Percentiles rank a stretch among this genome's conserved stretches.
Evolutionary conservation across 306 rosid species (phyloP).

Genomic region (Cercis canadensis): DNA sequence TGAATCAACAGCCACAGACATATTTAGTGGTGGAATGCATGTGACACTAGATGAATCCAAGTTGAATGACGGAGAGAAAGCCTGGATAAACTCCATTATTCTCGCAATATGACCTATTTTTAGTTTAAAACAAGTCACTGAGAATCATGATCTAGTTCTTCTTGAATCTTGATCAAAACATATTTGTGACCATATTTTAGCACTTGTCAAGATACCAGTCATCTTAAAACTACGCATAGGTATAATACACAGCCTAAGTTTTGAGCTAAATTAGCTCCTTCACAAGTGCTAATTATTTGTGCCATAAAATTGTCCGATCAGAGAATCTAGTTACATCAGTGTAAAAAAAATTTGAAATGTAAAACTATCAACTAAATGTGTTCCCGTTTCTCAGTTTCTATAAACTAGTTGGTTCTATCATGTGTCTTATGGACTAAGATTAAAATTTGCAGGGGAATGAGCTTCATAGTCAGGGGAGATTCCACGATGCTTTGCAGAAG

Average conservation of each 20-base stretch:
- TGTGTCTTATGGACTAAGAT: conserved; percentile 39
- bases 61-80: conserved; percentile 5
- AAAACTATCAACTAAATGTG: conserved; percentile 9
- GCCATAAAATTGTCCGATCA: conserved; percentile 10
- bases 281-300: background rate
- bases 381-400: conserved; percentile 24
- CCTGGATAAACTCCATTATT: conserved; percentile 12
- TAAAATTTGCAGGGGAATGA: conserved; percentile 78
- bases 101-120: background rate
- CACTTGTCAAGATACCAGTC: too few species aligned
- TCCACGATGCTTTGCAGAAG: conserved; percentile 72
- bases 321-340: conserved; percentile 14
- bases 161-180: background rate
- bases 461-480: conserved; percentile 83
- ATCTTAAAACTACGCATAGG: too few species aligned
- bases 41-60: conserved; percentile 4
- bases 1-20: background rate
- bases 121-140: background rate
- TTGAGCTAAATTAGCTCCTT: too few species aligned
- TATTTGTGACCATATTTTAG: background rate
- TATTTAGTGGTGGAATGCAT: background rate
- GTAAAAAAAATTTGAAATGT: background rate
- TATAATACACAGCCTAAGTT: too few species aligned
- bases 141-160: background rate
- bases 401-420: conserved; percentile 20